phyloP scores from a whole-genome alignment of 495 filamentous ascomycete genomes.

The Aspergillus bertholletiae region DNA sequence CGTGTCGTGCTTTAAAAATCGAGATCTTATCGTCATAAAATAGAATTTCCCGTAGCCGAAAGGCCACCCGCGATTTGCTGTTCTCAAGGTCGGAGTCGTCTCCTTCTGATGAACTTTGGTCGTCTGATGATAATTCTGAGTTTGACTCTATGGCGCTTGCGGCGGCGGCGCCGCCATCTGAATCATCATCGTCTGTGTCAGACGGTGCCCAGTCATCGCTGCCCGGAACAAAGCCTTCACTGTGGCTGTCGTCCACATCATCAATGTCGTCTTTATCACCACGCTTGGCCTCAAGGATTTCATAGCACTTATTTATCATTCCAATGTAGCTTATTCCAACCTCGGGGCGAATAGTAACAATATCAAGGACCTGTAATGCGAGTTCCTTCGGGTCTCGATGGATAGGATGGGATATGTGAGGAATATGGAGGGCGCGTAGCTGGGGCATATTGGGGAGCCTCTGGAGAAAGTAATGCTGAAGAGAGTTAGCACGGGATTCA shows the following conservation, averaged over 20 bases:
- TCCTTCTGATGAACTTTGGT: conserved; percentile 41
- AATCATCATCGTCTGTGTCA: conserved; percentile 46
- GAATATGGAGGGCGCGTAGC: conserved; percentile 75
- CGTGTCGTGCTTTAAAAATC: conserved; percentile 78
- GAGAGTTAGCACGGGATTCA: conserved; percentile 7
- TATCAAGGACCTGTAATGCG: conserved; percentile 79
- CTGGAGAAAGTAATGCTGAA: conserved; percentile 83
- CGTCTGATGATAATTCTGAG: conserved; percentile 32
- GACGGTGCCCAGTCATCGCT: conserved; percentile 39
- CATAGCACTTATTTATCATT: conserved; percentile 80
- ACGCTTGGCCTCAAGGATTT: conserved; percentile 69
- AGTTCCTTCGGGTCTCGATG: conserved; percentile 63
- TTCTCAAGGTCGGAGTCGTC: conserved; percentile 52
- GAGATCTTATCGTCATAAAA: conserved; percentile 88
- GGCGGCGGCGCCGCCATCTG: conserved; percentile 41
- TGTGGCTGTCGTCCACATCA: conserved; percentile 32
- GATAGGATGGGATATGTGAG: conserved; percentile 65
- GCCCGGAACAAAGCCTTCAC: conserved; percentile 41
- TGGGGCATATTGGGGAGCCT: conserved; percentile 71
- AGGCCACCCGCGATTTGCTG: conserved; percentile 44
- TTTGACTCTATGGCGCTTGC: conserved; percentile 40
- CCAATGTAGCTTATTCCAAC: conserved; percentile 81
- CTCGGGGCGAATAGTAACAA: conserved; percentile 82
- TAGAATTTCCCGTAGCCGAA: conserved; percentile 77
- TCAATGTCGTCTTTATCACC: conserved; percentile 42